A percentile compares a stretch with the other conserved stretches of the same genome.
phyloP scores from a whole-genome alignment of 331 rosid species.

The Acacia concinna region DNA sequence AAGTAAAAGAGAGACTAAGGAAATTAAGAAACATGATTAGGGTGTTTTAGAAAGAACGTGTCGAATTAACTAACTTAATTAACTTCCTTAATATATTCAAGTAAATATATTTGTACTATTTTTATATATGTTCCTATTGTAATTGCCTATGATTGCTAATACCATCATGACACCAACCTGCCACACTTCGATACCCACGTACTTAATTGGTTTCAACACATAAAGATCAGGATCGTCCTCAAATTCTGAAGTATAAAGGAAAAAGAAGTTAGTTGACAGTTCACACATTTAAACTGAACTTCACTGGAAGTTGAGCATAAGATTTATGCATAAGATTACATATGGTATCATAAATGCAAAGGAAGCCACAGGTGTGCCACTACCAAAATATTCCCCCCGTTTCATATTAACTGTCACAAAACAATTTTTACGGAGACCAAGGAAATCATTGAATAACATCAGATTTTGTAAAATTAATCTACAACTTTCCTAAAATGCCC shows the following conservation, averaged over 20 bases:
- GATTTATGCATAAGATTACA: background rate
- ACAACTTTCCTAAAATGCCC: background rate
- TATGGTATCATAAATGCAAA: constrained; percentile 16
- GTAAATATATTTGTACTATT: too few species aligned
- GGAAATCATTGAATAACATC: background rate
- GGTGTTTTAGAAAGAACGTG: too few species aligned
- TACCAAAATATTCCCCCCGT: background rate
- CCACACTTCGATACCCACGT: constrained; percentile 97
- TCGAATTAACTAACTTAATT: too few species aligned
- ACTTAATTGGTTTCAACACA: constrained; percentile 78
- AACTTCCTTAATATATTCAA: too few species aligned
- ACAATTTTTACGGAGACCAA: background rate
- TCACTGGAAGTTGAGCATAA: background rate
- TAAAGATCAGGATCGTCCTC: constrained; percentile 93
- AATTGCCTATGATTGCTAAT: too few species aligned
- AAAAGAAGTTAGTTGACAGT: background rate
- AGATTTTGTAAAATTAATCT: background rate
- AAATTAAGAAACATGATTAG: too few species aligned
- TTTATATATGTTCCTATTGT: too few species aligned
- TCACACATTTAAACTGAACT: background rate
- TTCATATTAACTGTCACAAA: background rate
- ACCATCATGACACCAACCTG: constrained; percentile 53
- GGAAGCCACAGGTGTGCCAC: constrained; percentile 10
- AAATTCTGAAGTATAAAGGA: constrained; percentile 56
- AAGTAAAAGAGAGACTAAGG: too few species aligned